Conservation (phyloP, 2,329 filamentous ascomycete species). For the Trichoderma asperellum region DNA sequence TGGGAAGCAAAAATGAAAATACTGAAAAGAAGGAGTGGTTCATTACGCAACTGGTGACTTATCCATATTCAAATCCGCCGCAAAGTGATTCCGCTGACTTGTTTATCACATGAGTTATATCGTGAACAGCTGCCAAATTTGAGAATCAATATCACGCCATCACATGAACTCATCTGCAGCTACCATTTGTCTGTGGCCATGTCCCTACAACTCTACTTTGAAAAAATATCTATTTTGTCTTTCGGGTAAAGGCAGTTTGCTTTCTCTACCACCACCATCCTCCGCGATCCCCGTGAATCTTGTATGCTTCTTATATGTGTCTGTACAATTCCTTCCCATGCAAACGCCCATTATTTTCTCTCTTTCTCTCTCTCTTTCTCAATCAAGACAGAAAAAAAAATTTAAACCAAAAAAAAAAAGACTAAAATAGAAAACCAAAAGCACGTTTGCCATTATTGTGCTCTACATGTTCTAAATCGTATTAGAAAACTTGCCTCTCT, state of each 20-base stretch:
- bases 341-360: slow-evolving; percentile 12
- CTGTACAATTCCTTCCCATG: slow-evolving; percentile 8
- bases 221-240: slow-evolving; percentile 6
- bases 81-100: background rate
- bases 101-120: background rate
- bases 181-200: background rate
- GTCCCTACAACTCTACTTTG: background rate
- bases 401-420: background rate
- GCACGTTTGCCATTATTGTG: slow-evolving; percentile 9
- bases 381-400: slow-evolving; percentile 2
- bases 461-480: slow-evolving; percentile 10
- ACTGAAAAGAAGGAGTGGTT: background rate
- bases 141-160: background rate
- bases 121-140: background rate
- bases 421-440: background rate
- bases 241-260: background rate
- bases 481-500: background rate
- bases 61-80: background rate
- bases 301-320: background rate
- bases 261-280: background rate
- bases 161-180: background rate
- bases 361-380: background rate
- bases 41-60: background rate
- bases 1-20: background rate
- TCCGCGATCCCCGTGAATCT: slow-evolving; percentile 1